phyloP scores from a whole-genome alignment of 179 eudicot genomes.

The Gypsophila paniculata region DNA sequence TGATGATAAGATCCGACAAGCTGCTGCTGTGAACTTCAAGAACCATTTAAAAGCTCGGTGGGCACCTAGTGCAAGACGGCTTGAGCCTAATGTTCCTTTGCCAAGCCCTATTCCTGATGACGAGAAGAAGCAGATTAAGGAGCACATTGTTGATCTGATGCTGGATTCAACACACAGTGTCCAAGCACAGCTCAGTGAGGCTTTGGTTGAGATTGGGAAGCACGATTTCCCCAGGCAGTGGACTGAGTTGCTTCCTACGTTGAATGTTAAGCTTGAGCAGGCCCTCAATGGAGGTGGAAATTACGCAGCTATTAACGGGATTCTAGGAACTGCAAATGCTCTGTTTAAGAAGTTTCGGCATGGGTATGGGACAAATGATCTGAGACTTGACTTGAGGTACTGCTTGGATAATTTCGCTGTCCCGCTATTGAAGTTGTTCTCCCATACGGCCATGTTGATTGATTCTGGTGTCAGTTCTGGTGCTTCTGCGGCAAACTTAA shows the following conservation, averaged over 20 bases:
- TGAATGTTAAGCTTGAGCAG: constrained; percentile 48
- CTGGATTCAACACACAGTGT: constrained; percentile 50
- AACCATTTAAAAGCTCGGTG: constrained; percentile 73
- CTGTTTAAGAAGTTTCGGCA: constrained; percentile 83
- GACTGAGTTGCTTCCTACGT: constrained; percentile 66
- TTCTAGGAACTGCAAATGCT: constrained; percentile 70
- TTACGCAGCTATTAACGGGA: constrained; percentile 73
- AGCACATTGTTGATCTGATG: constrained; percentile 71
- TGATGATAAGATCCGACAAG: constrained; percentile 62
- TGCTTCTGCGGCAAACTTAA: constrained; percentile 35
- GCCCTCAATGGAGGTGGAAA: constrained; percentile 55
- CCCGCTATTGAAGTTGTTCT: constrained; percentile 56
- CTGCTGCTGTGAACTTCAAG: constrained; percentile 88
- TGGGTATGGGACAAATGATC: constrained; percentile 55
- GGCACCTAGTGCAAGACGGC: constrained; percentile 37
- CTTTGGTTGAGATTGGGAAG: constrained; percentile 74
- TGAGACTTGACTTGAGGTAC: constrained; percentile 67
- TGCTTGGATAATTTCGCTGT: constrained; percentile 81
- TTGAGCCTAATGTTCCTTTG: constrained; percentile 28
- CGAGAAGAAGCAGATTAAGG: constrained; percentile 74
- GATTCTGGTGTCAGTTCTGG: constrained; percentile 45
- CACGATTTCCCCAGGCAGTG: constrained; percentile 84
- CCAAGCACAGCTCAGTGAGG: constrained; percentile 83
- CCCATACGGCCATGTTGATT: constrained; percentile 50
- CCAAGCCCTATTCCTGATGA: constrained; percentile 44